Evolutionary conservation across 2,329 filamentous ascomycete genomes (phyloP).

Genomic region (Phyllosticta ampelicida): DNA sequence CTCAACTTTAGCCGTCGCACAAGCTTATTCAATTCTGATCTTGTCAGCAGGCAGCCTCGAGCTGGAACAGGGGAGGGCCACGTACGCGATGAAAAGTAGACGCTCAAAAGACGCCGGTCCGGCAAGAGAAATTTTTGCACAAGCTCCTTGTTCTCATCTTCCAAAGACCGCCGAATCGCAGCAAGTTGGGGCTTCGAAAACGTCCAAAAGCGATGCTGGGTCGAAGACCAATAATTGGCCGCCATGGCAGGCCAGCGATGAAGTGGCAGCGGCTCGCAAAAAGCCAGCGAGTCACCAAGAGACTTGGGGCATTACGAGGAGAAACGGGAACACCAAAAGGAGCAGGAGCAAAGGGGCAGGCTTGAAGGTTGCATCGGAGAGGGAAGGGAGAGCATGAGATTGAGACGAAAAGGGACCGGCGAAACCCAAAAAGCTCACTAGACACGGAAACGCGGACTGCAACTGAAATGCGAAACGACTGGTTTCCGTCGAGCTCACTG

Average conservation of each 20-base stretch:
- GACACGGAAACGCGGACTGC: background rate
- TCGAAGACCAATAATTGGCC: conserved; percentile 94
- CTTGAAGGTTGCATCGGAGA: background rate
- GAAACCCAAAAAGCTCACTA: background rate
- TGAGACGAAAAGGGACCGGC: background rate
- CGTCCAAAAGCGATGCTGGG: conserved; percentile 81
- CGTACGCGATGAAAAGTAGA: conserved; percentile 86
- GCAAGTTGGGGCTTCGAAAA: conserved; percentile 75
- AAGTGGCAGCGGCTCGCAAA: background rate
- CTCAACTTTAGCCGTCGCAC: conserved; percentile 74
- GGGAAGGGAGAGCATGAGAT: background rate
- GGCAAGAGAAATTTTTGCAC: conserved; percentile 74
- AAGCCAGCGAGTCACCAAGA: background rate
- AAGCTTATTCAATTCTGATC: conserved; percentile 64
- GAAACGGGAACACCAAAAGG: background rate
- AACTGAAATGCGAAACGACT: background rate
- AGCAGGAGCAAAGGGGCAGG: background rate
- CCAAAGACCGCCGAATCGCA: conserved; percentile 63
- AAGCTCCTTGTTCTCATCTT: conserved; percentile 62
- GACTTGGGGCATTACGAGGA: background rate
- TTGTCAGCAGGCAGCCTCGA: background rate
- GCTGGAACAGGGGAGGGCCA: background rate
- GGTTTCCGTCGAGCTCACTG: background rate
- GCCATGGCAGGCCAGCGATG: conserved; percentile 51
- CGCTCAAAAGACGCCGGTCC: conserved; percentile 69